Evolutionary conservation across 805 yeast species (phyloP).

Genomic region (Candida adriatica): DNA sequence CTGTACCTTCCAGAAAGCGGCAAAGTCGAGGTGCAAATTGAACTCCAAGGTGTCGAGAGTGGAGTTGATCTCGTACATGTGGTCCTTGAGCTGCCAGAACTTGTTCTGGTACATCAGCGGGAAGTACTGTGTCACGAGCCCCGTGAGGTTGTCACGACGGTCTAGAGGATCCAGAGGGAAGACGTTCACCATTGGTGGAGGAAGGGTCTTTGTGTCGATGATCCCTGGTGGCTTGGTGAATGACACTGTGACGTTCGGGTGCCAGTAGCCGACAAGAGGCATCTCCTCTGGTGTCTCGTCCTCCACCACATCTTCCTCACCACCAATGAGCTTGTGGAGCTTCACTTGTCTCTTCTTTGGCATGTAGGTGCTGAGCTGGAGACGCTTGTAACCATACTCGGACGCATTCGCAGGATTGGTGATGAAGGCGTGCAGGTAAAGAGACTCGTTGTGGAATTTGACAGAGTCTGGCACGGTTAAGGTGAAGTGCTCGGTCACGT

Average conservation of each 20-base stretch:
- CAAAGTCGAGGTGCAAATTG: conserved; percentile 24
- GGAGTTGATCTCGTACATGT: conserved; percentile 27
- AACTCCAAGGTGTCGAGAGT: conserved; percentile 21
- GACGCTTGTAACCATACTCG: conserved; percentile 17
- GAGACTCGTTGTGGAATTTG: conserved; percentile 25
- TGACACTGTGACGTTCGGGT: conserved; percentile 30
- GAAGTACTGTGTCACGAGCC: conserved; percentile 28
- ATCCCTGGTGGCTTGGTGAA: conserved; percentile 20
- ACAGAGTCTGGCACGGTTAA: conserved; percentile 16
- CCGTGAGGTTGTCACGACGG: conserved; percentile 25
- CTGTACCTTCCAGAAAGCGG: conserved; percentile 27
- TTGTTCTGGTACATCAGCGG: conserved; percentile 31
- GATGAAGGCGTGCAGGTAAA: conserved; percentile 28
- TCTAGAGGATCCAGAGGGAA: conserved; percentile 23
- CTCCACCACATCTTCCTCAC: conserved; percentile 11
- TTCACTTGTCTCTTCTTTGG: conserved; percentile 24
- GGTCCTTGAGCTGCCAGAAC: conserved; percentile 33
- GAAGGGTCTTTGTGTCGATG: conserved; percentile 15
- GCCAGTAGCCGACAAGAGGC: conserved; percentile 27
- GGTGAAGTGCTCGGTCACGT: conserved; percentile 8
- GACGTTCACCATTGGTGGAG: conserved; percentile 20
- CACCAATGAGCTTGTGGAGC: conserved; percentile 26
- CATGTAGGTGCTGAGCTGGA: conserved; percentile 24
- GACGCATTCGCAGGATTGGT: conserved; percentile 15
- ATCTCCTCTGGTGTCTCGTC: conserved; percentile 7